Percentiles rank a stretch among this genome's conserved stretches.
Evolutionary conservation across 169 alveolate genomes (phyloP).

Genomic region (Eimeria acervulina): DNA sequence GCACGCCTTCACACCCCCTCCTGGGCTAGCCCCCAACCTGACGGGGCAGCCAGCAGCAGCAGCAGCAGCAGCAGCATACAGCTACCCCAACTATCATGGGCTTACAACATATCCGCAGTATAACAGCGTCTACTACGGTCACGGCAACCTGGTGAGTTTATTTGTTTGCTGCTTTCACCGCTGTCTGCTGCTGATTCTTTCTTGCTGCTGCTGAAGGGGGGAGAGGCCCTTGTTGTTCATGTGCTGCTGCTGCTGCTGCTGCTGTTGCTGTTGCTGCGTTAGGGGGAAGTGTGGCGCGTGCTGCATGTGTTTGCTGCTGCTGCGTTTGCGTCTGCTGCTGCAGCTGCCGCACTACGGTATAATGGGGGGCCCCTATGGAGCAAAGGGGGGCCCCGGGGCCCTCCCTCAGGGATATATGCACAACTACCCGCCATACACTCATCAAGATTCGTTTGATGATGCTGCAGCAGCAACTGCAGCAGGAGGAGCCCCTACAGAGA

Average conservation of each 20-base stretch:
- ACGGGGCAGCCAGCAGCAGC: conserved; percentile 74
- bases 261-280: not conserved
- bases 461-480: conserved; percentile 67
- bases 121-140: conserved; percentile 47
- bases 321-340: not conserved
- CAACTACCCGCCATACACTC: conserved; percentile 47
- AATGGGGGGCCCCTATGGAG: conserved; percentile 74
- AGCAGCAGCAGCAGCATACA: conserved; percentile 64
- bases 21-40: conserved; percentile 73
- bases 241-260: not conserved
- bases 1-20: conserved; percentile 62
- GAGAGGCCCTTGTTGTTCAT: too few relatives aligned
- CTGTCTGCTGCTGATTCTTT: not conserved
- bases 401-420: conserved; percentile 67
- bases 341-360: conserved; percentile 72
- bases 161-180: too few relatives aligned
- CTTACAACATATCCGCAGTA: conserved; percentile 58
- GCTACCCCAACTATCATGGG: conserved; percentile 70
- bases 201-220: not conserved
- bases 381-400: conserved; percentile 66
- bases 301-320: not conserved
- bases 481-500: conserved; percentile 54
- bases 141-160: conserved; percentile 32
- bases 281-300: not conserved
- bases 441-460: conserved; percentile 52